Base-by-base conservation (phyloP, 2,329 filamentous ascomycete genomes). In the Talaromyces amestolkiae region DNA sequence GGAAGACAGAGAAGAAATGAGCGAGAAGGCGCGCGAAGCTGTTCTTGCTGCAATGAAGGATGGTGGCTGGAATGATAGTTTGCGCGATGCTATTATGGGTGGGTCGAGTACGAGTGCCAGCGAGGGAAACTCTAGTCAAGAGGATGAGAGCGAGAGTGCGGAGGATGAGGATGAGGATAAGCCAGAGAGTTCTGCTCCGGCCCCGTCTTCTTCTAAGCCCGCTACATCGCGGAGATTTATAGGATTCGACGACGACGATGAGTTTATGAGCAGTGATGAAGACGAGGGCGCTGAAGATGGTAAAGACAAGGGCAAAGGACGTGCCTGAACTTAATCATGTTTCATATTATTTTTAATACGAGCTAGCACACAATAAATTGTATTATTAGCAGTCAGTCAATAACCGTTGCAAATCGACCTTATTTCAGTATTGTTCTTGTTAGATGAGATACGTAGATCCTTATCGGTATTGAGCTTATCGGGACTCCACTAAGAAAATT, bases 1-100 rank as follows among this genome's bases (percentile, higher is more conserved):
- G 47, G 95, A 99, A 76, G 90, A 92, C 69, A 97, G 96, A 78
- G 93, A 97, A 71, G 93, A 97, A 75, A 91, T 90, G 31, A 89
- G 87, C 69, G 92, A 96, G 80, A 90, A 91, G 77, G 94, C 93
- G 0, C 85, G 90, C 3, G 91, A 94, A 74, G 89, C 90, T 17
- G 89, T 92, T 6, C 77, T 93, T 59, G 85, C 90, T 17, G 88
- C 91, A 0, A 83, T 94, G 68, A 89, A 92, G 69, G 88, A 89
- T 43, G 80, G 79, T 9, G 70, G 69, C 47, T 81, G 79, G 76
- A 79, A 77, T 58, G 78, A 82, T 66, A 79, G 77, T 63, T 72
- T 81, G 60, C 76, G 73, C 31, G 78, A 77, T 54, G 67, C 69
- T 3, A 71, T 77, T 37, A 43, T 79, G 64, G 73, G 76, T 22